These are phyloP conservation scores for Gloeostereum incarnatum DNA, from an alignment of 768 basidiomycete species.

Conservation along the genomic window DNA sequence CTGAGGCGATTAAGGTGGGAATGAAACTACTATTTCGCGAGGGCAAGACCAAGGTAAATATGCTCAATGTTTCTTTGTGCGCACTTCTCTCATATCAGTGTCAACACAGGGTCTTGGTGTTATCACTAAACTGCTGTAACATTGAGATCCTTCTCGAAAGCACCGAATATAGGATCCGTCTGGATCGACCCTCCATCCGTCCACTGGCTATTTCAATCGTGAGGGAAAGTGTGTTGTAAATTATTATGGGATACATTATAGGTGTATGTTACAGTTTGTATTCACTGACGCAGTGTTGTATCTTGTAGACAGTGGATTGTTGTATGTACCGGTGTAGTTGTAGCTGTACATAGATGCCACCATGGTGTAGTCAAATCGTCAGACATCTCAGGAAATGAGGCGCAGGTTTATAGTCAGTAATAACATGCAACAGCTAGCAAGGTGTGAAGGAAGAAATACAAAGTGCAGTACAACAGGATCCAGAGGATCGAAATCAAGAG, in stretches of 20 bases:
- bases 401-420: too few relatives aligned
- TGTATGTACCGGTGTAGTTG: too few relatives aligned
- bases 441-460: too few relatives aligned
- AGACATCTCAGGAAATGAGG: too few relatives aligned
- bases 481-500: too few relatives aligned
- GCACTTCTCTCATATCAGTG: constrained; percentile 6
- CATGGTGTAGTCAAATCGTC: too few relatives aligned
- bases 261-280: background rate
- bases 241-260: background rate
- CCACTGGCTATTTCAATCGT: background rate
- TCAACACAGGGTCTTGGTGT: constrained; percentile 79
- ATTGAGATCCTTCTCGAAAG: too few relatives aligned
- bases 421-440: too few relatives aligned
- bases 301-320: background rate
- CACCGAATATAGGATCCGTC: too few relatives aligned
- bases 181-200: background rate
- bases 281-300: background rate
- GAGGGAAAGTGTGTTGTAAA: background rate
- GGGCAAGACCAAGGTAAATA: constrained; percentile 83
- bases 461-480: too few relatives aligned
- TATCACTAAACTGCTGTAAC: constrained; percentile 56
- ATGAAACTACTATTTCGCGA: constrained; percentile 93
- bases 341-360: too few relatives aligned
- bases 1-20: constrained; percentile 88
- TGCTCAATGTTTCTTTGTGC: constrained; percentile 1